Evolutionary conservation across 176 grass and related monocot species (phyloP).

Genomic region (Musa beccarii): DNA sequence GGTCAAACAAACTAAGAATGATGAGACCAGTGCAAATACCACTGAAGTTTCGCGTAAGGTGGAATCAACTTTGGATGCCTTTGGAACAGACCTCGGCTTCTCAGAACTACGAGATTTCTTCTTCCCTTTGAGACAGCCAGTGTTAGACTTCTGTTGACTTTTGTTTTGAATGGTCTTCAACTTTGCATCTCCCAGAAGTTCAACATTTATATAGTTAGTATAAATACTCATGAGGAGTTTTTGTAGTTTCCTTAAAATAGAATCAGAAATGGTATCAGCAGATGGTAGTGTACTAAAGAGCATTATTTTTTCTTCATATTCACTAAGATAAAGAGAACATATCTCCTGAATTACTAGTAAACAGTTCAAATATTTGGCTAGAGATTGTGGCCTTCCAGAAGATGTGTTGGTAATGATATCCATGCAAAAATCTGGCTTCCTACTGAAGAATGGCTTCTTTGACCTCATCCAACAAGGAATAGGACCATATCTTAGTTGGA

Average conservation of each 20-base stretch:
- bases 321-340: constrained; percentile 37
- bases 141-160: constrained; percentile 33
- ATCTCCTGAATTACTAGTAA: constrained; percentile 58
- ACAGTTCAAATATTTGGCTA: constrained; percentile 45
- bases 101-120: constrained; percentile 58
- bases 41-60: not conserved
- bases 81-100: constrained; percentile 39
- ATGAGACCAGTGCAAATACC: constrained; percentile 12
- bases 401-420: constrained; percentile 35
- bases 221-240: constrained; percentile 66
- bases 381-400: constrained; percentile 30
- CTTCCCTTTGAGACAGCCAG: constrained; percentile 69
- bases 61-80: constrained; percentile 40
- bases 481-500: constrained; percentile 22
- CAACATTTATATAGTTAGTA: constrained; percentile 63
- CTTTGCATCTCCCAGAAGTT: constrained; percentile 71
- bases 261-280: constrained; percentile 51
- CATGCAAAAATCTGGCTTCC: constrained; percentile 29
- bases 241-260: constrained; percentile 55
- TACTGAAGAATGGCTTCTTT: constrained; percentile 54
- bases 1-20: constrained; percentile 10
- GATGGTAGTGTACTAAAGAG: constrained; percentile 75
- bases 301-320: constrained; percentile 30
- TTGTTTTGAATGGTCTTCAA: constrained; percentile 36
- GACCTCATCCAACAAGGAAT: constrained; percentile 33